phyloP scores from a whole-genome alignment of 192 early-diverging fungal species.

The Umbelopsis ramanniana region DNA sequence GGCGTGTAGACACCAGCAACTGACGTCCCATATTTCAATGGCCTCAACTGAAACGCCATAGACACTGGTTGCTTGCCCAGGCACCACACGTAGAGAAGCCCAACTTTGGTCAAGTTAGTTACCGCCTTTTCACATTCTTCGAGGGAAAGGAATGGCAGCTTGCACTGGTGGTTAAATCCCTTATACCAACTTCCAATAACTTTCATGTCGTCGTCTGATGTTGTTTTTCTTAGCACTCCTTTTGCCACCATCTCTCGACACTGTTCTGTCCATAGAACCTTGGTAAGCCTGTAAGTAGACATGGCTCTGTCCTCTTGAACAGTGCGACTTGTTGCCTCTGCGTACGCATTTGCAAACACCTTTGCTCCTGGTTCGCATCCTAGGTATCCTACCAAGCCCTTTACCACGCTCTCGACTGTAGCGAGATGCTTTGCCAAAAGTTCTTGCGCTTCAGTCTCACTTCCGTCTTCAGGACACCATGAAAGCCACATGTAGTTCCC shows the following conservation, averaged over 20 bases:
- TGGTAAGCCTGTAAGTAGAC: neutral
- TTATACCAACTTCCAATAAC: constrained; percentile 2
- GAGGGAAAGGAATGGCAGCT: neutral
- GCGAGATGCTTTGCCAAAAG: neutral
- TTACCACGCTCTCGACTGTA: neutral
- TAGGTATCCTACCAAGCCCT: neutral
- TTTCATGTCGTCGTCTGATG: neutral
- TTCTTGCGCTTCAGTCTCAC: neutral
- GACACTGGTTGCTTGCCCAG: neutral
- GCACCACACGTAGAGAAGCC: neutral
- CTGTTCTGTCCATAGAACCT: neutral
- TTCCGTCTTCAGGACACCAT: neutral
- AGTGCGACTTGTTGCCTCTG: neutral
- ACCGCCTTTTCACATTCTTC: neutral
- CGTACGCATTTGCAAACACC: neutral
- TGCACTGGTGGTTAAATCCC: neutral
- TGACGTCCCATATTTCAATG: constrained; percentile 11
- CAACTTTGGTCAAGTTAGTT: neutral
- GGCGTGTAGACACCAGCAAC: constrained; percentile 16
- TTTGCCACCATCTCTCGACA: neutral
- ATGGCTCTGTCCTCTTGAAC: neutral
- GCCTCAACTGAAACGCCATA: constrained; percentile 1
- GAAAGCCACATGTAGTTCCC: neutral
- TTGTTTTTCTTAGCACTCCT: neutral
- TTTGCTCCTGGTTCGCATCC: constrained; percentile 6